Base-by-base conservation (phyloP, 2,329 filamentous ascomycete genomes). In the Penicillium sp. region DNA sequence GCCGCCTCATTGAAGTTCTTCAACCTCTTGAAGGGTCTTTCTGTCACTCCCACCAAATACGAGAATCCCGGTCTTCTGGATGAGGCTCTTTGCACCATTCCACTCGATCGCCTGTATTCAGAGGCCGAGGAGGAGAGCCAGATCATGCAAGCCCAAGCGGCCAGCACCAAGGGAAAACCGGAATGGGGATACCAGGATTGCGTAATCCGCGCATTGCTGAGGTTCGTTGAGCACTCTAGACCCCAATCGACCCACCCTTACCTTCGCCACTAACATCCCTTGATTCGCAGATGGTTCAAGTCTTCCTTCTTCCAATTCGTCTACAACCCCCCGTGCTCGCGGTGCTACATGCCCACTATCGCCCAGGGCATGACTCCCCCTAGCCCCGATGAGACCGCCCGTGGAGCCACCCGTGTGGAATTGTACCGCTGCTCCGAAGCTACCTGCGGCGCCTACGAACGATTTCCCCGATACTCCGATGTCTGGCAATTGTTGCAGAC, bases 151-250 rank as follows among this genome's bases (percentile, higher is more conserved):
- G 94, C 91, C 31, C 87, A 96, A 73, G 93, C 93, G 29, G 89
- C 89, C 70, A 96, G 91, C 63, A 86, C 96, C 78, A 90, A 89
- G 20, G 85, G 89, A 54, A 89, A 89, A 72, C 85, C 92, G 1
- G 89, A 92, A 78, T 97, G 93, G 93, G 93, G 92, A 54, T 97
- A 97, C 71, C 93, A 97, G 75, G 94, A 99, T 76, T 99, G 93
- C 73, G 91, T 97, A 53, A 89, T 97, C 69, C 85, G 90, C 63
- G 90, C 93, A 57, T 80, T 97, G 61, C 80, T 97, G 68, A 88
- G 86, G 89, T 92, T 79, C 66, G 85, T 77, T 40, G 11, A 29
- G 27, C 18, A 49, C 42, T 59, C 58, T 55, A 61, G 60, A 59
- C 51, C 45, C 53, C 25, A 14, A 45, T 37, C 50, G 58, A 55